Evolutionary conservation across 2,329 filamentous ascomycete species (phyloP), one percentile per base, ranked within the genome.

Genomic region (Eutypella sp.): DNA sequence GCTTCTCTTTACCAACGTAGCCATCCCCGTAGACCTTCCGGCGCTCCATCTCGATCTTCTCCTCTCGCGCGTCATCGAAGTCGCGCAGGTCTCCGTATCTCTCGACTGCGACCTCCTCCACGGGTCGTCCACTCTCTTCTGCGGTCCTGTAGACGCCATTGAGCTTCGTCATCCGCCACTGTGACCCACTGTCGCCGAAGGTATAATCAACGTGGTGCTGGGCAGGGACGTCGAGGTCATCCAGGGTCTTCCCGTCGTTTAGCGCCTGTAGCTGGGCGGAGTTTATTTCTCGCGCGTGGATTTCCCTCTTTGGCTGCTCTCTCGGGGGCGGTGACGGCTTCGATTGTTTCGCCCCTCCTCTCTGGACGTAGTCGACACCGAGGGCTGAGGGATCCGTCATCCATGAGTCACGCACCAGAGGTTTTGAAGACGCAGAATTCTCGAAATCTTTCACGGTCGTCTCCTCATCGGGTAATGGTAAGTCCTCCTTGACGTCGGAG

Each of bases 131-230:
- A 1, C 74, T 83, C 57, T 93, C 84, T 55, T 95, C 77, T 0
- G 90, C 89, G 44, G 84, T 78, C 22, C 81, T 79, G 64, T 95
- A 96, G 2, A 96, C 88, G 10, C 83, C 86, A 54, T 87, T 90
- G 25, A 99, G 79, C 65, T 91, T 96, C 5, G 86, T 95, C 91
- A 99, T 96, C 41, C 95, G 84, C 93, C 95, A 99, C 57, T 89
- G 81, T 13, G 91, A 92, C 0, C 93, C 92, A 6, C 80, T 71
- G 63, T 99, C 93, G 16, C 95, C 93, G 65, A 99, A 95, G 0
- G 72, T 87, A 62, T 97, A 99, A 47, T 80, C 74, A 8, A 95
- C 80, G 46, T 87, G 78, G 44, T 81, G 73, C 38, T 81, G 68
- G 1, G 75, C 71, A 2, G 77, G 73, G 6, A 79, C 65, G 19